These are phyloP conservation scores for Notholithocarpus densiflorus DNA, from an alignment of 306 rosid species.

Conservation along the genomic window DNA sequence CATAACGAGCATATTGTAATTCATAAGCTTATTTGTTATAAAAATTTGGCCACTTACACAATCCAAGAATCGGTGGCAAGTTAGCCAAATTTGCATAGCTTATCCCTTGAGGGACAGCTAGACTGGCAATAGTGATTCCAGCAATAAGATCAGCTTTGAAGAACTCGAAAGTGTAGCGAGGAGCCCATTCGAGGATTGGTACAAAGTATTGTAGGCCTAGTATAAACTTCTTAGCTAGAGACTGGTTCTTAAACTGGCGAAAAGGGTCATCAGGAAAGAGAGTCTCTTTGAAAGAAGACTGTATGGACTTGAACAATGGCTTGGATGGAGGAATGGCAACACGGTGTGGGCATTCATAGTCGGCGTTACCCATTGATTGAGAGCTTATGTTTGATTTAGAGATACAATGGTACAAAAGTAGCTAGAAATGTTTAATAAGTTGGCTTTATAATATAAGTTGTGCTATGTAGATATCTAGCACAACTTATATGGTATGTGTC, in stretches of 20 bases:
- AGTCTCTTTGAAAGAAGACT: conserved; percentile 60
- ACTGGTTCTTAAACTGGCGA: conserved; percentile 62
- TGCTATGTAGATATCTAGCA: background rate
- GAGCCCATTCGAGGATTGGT: conserved; percentile 83
- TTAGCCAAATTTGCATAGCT: conserved; percentile 93
- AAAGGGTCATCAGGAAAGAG: conserved; percentile 92
- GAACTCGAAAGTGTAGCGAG: conserved; percentile 50
- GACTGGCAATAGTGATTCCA: conserved; percentile 95
- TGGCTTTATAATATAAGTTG: background rate
- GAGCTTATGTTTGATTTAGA: background rate
- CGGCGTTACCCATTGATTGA: conserved; percentile 54
- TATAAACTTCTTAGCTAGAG: conserved; percentile 31
- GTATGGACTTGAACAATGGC: conserved; percentile 51
- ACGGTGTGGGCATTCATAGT: conserved; percentile 25
- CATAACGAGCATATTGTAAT: background rate
- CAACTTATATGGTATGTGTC: background rate
- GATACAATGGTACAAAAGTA: background rate
- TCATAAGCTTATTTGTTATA: background rate
- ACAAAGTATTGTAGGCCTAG: conserved; percentile 68
- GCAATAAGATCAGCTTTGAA: conserved; percentile 72
- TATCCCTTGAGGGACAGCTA: conserved; percentile 97
- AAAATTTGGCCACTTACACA: conserved; percentile 45
- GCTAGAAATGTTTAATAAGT: background rate
- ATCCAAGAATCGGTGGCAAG: conserved; percentile 91
- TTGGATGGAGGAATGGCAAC: conserved; percentile 72